A percentile compares a stretch with the other conserved stretches of the same genome.
Evolutionary conservation across 345 rosid species (phyloP).

Genomic region (Linum lewisii): DNA sequence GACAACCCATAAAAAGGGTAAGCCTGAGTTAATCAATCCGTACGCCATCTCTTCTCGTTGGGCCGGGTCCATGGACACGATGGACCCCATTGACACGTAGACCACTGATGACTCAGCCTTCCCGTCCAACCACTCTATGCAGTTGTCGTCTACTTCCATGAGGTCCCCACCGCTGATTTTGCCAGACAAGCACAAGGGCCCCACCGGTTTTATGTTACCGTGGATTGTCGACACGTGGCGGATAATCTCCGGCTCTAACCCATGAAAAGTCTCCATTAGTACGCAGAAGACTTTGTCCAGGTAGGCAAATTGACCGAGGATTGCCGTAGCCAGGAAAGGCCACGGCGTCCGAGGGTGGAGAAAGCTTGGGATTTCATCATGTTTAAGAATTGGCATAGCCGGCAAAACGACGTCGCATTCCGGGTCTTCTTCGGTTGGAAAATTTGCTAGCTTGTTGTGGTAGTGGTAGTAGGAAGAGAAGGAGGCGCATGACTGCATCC

Average conservation of each 20-base stretch:
- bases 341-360: not conserved
- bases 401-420: conserved; percentile 2
- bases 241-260: not conserved
- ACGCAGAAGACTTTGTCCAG: conserved; percentile 2
- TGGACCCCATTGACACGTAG: not conserved
- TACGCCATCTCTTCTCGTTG: conserved; percentile 1
- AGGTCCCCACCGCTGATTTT: not conserved
- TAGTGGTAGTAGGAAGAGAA: not conserved
- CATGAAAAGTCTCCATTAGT: conserved; percentile 3
- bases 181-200: not conserved
- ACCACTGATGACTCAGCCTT: not conserved
- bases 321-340: not conserved
- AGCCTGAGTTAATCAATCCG: not conserved
- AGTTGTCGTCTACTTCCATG: not conserved
- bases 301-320: not conserved
- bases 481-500: conserved; percentile 6
- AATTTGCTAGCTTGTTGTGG: not conserved
- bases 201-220: not conserved
- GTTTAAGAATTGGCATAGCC: not conserved
- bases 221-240: not conserved
- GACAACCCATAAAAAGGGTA: not conserved
- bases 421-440: not conserved
- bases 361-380: conserved; percentile 3
- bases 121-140: not conserved
- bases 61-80: not conserved